Conservation (phyloP, 495 filamentous ascomycete genomes). For the Tuber brumale region DNA sequence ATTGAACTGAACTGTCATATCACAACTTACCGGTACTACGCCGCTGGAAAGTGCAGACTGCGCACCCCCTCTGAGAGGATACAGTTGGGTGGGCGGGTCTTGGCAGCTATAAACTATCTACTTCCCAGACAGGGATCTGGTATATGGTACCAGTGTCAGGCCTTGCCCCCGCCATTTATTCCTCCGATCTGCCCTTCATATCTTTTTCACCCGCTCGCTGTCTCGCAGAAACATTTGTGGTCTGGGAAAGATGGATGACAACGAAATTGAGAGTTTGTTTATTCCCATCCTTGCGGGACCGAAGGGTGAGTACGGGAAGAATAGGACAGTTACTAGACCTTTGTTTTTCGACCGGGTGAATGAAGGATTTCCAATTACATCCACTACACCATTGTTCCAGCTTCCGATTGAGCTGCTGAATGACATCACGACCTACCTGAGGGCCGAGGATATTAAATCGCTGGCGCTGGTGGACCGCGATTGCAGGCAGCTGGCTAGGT, state of each 20-base stretch:
- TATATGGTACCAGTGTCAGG: neutral
- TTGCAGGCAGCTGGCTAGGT: slow-evolving; percentile 12
- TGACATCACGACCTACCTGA: slow-evolving; percentile 5
- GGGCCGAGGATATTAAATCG: slow-evolving; percentile 6
- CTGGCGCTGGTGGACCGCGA: slow-evolving; percentile 10
- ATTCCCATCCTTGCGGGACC: neutral
- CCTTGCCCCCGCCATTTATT: neutral
- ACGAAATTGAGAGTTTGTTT: neutral
- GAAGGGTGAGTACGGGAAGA: neutral
- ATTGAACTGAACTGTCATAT: neutral
- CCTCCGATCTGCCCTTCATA: neutral
- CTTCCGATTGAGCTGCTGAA: slow-evolving; percentile 12
- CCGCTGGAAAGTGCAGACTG: neutral
- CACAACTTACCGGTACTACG: neutral
- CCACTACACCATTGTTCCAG: slow-evolving; percentile 1
- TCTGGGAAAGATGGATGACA: neutral
- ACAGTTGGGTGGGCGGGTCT: neutral
- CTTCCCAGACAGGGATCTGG: neutral
- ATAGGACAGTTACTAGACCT: neutral
- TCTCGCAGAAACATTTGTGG: neutral
- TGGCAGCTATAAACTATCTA: neutral
- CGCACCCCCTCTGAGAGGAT: neutral
- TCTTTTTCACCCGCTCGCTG: neutral
- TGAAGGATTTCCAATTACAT: neutral
- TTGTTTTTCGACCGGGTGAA: slow-evolving; percentile 14